Conservation (phyloP, 345 rosid genomes). For the Rhizophora apiculata region DNA sequence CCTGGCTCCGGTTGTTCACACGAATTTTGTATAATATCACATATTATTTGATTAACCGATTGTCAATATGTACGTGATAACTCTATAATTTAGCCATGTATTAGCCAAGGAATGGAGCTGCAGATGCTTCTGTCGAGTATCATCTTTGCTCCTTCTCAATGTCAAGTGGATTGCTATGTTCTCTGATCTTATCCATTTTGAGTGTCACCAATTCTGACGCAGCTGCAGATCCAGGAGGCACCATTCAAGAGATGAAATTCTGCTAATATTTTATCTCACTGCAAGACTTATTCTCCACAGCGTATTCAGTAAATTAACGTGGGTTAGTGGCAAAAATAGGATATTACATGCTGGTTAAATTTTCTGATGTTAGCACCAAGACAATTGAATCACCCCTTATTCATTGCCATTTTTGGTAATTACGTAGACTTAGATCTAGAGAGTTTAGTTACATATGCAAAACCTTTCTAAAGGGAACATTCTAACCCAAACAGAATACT, state of each 20-base stretch:
- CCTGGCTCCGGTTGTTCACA: constrained; percentile 20
- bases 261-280: too few species aligned
- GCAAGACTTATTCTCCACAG: too few species aligned
- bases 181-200: background rate
- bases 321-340: too few species aligned
- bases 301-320: too few species aligned
- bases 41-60: background rate
- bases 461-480: too few species aligned
- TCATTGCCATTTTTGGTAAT: too few species aligned
- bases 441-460: too few species aligned
- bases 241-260: too few species aligned
- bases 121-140: background rate
- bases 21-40: constrained; percentile 13
- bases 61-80: background rate
- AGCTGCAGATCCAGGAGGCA: constrained; percentile 7
- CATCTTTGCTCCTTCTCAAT: background rate
- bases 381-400: too few species aligned
- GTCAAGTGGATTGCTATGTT: background rate
- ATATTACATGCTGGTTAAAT: too few species aligned
- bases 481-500: too few species aligned
- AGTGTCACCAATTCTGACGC: background rate
- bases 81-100: background rate
- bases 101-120: background rate
- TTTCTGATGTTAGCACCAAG: too few species aligned
- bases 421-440: background rate